Base-by-base conservation (phyloP, 177 flowering plant species). In the Vitis hybrid region DNA sequence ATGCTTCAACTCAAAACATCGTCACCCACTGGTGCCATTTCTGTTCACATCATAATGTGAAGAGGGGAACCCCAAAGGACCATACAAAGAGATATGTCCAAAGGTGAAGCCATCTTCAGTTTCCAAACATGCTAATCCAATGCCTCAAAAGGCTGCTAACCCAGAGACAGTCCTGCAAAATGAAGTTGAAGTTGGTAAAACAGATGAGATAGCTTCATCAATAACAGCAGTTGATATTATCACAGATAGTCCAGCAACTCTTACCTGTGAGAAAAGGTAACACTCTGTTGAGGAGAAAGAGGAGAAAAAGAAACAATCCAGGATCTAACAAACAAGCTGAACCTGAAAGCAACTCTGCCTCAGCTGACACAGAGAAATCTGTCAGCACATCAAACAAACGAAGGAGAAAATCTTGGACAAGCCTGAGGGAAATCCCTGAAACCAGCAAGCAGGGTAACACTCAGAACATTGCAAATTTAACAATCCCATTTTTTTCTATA, bases 51-150 rank as follows among this genome's bases (percentile, higher is more conserved):
- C 17, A 74, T 46, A 91, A 88, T 80, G 46, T 82, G 64, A 86
- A 77, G 74, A 84, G 87, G 78, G 97, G 98, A 64, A 88, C 93
- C 21, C 86, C 87, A n/a, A 84, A 70, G 73, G 87, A 84, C 62
- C 79, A 89, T 75, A 67, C 87, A 91, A 87, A 78, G 85, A 80
- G 35, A 67, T 88, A 27, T 70, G 68, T 60, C 84, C 30, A 3
- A 82, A 78, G 77, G 58, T 67, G 9, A 81, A 74, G 64, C 35
- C 69, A 8, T 69, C 69, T 56, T 15, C 62, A 19, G 69, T 72
- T 49, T 52, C 68, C 6, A 50, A 68, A 60, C 11, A 62, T 59
- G 35, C 18, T 4, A 59, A 57, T 13, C 52, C 74, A 24, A 21
- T 12, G 13, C 46, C 12, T 65, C 61, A 40, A 48, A 58, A 71